These are phyloP conservation scores for Phialocephala sp. DNA, from an alignment of 2,329 filamentous ascomycete genomes.

Conservation along the genomic window DNA sequence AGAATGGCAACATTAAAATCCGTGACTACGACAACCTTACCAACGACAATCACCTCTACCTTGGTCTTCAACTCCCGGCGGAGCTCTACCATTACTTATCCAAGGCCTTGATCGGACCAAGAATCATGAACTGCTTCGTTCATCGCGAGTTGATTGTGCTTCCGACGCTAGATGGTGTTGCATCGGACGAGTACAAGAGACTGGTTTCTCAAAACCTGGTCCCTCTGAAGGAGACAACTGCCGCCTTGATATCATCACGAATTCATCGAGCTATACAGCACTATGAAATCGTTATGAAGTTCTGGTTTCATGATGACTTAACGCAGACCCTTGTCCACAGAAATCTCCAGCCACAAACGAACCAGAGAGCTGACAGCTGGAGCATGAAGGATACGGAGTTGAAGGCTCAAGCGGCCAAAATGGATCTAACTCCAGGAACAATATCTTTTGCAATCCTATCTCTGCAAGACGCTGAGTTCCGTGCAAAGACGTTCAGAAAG, in stretches of 20 bases:
- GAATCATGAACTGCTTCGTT: conserved; percentile 81
- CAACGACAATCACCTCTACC: conserved; percentile 84
- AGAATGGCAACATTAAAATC: conserved; percentile 72
- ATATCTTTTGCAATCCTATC: conserved; percentile 68
- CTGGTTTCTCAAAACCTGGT: conserved; percentile 78
- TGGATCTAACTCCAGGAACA: conserved; percentile 49
- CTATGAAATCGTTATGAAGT: conserved; percentile 76
- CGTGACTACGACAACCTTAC: conserved; percentile 77
- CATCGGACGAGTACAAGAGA: conserved; percentile 79
- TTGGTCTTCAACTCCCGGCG: conserved; percentile 86
- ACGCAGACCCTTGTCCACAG: conserved; percentile 72
- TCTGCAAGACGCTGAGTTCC: conserved; percentile 72
- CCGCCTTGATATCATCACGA: conserved; percentile 78
- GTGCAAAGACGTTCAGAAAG: conserved; percentile 63
- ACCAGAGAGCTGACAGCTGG: conserved; percentile 65
- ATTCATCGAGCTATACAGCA: conserved; percentile 84
- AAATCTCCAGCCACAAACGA: conserved; percentile 55
- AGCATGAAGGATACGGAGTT: conserved; percentile 66
- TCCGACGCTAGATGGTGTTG: conserved; percentile 85
- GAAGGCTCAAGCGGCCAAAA: conserved; percentile 51
- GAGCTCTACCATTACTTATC: conserved; percentile 93
- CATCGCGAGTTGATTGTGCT: conserved; percentile 78
- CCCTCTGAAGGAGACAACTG: conserved; percentile 74
- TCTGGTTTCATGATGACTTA: conserved; percentile 81
- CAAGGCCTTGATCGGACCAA: conserved; percentile 77